Conservation (phyloP, 345 rosid species). For the Lumnitzera racemosa region DNA sequence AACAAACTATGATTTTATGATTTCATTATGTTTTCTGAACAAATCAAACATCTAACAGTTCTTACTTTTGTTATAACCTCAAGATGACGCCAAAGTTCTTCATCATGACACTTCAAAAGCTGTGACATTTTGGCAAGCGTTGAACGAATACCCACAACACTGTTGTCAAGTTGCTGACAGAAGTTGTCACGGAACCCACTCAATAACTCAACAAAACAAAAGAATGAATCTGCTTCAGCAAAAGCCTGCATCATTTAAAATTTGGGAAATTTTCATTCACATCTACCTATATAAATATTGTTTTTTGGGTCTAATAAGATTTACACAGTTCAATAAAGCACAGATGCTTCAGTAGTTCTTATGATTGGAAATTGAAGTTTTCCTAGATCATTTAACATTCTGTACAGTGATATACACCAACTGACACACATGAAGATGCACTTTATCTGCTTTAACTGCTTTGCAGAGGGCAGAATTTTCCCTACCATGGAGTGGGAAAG, state of each 20-base stretch:
- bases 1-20: not conserved
- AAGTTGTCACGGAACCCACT: conserved; percentile 95
- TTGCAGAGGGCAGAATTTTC: too few relatives aligned
- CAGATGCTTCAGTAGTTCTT: too few relatives aligned
- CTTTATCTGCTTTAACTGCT: too few relatives aligned
- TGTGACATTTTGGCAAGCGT: conserved; percentile 71
- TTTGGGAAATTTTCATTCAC: not conserved
- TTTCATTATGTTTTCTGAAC: too few relatives aligned
- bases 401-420: too few relatives aligned
- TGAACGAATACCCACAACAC: conserved; percentile 91
- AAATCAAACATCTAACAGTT: not conserved
- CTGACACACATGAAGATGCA: too few relatives aligned
- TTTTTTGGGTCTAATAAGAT: not conserved
- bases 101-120: conserved; percentile 86
- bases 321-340: too few relatives aligned
- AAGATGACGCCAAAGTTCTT: conserved; percentile 98
- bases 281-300: not conserved
- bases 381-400: too few relatives aligned
- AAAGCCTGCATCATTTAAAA: conserved; percentile 44
- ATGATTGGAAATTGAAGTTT: too few relatives aligned
- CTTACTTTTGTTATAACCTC: conserved; percentile 93
- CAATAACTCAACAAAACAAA: conserved; percentile 89
- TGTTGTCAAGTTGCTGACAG: conserved; percentile 99
- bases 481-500: too few relatives aligned
- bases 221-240: conserved; percentile 92